These are phyloP conservation scores for Hagleromyces aurorensis DNA, from an alignment of 805 yeast species.

Conservation along the genomic window DNA sequence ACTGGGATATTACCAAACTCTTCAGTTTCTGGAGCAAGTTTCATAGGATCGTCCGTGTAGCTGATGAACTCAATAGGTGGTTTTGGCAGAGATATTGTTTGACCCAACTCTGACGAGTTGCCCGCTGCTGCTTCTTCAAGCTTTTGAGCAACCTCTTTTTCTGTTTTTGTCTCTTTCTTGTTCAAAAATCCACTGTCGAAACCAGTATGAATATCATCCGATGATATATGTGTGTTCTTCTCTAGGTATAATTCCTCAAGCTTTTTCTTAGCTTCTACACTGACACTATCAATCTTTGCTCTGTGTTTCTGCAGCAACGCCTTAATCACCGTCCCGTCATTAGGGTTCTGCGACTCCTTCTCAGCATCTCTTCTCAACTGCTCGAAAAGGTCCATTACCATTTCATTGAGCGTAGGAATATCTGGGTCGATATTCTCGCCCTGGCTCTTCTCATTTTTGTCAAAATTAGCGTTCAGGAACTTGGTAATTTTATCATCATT, in stretches of 20 bases:
- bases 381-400: slow-evolving; percentile 84
- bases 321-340: slow-evolving; percentile 33
- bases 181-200: slow-evolving; percentile 81
- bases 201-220: slow-evolving; percentile 88
- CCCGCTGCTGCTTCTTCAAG: slow-evolving; percentile 13
- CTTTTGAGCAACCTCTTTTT: slow-evolving; percentile 7
- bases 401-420: slow-evolving; percentile 71
- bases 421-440: slow-evolving; percentile 38
- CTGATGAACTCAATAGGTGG: slow-evolving; percentile 23
- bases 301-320: slow-evolving; percentile 48
- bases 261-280: slow-evolving; percentile 56
- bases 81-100: slow-evolving; percentile 21
- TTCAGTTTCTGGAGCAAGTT: slow-evolving; percentile 54
- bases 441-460: slow-evolving; percentile 47
- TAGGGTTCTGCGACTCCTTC: slow-evolving; percentile 38
- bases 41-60: slow-evolving; percentile 40
- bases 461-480: slow-evolving; percentile 45
- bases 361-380: slow-evolving; percentile 59
- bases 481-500: slow-evolving; percentile 29
- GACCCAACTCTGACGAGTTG: slow-evolving; percentile 20
- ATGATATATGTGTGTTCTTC: slow-evolving; percentile 65
- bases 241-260: slow-evolving; percentile 62
- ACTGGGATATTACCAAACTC: slow-evolving; percentile 52
- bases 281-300: slow-evolving; percentile 58
- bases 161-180: slow-evolving; percentile 34